Conservation (phyloP, 2,329 filamentous ascomycete species). For the Phyllosticta citrichinensis region DNA sequence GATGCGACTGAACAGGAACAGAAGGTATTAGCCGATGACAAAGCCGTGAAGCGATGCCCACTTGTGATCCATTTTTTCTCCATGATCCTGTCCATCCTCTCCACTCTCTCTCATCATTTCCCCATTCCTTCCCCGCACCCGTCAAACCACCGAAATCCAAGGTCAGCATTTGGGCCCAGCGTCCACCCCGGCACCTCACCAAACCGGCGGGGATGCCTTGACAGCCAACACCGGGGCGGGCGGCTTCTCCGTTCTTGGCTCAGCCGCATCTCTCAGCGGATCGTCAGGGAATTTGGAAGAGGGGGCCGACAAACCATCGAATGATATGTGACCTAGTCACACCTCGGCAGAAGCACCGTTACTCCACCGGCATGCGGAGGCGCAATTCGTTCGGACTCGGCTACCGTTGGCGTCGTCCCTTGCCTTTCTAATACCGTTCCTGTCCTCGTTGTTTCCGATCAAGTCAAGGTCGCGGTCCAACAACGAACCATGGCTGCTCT, state of each 20-base stretch:
- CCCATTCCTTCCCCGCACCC: constrained; percentile 1
- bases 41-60: constrained; percentile 7
- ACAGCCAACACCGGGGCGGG: background rate
- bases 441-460: background rate
- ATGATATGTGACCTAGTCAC: constrained; percentile 5
- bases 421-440: constrained; percentile 1
- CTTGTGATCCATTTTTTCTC: background rate
- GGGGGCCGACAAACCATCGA: constrained; percentile 1
- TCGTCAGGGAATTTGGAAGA: constrained; percentile 3
- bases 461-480: background rate
- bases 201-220: background rate
- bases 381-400: constrained; percentile 1
- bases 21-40: background rate
- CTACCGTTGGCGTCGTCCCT: constrained; percentile 4
- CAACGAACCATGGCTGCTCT: constrained; percentile 16
- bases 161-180: background rate
- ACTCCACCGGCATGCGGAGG: constrained; percentile 9
- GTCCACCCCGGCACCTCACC: background rate
- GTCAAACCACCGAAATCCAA: background rate
- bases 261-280: constrained; percentile 8
- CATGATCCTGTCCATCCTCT: constrained; percentile 1
- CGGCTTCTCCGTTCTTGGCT: constrained; percentile 1
- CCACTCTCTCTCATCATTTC: background rate
- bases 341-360: constrained; percentile 7
- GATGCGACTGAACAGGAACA: background rate